Conservation (phyloP, 169 alveolate genomes). For the Toxoplasma gondii region DNA sequence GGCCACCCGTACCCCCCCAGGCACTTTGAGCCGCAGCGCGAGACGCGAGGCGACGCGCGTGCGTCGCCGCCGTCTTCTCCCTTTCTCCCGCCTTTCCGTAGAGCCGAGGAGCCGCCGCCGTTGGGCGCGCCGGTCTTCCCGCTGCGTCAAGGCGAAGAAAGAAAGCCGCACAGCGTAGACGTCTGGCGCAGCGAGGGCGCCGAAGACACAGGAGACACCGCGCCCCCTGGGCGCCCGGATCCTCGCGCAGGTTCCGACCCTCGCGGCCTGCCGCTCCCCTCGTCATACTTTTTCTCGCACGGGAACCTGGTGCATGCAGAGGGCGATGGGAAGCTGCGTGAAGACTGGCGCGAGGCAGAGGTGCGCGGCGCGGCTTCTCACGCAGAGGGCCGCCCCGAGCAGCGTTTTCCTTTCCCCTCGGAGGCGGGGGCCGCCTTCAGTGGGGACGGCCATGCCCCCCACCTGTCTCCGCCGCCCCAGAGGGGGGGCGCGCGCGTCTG, state of each 20-base stretch:
- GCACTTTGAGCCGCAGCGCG: too few species aligned
- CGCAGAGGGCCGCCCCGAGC: background rate
- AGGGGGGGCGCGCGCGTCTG: background rate
- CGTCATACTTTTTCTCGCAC: background rate
- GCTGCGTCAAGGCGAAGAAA: background rate
- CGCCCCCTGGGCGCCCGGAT: too few species aligned
- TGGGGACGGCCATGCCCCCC: background rate
- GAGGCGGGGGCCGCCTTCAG: background rate
- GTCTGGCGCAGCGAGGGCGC: too few species aligned
- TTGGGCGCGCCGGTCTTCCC: background rate
- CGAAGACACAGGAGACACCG: too few species aligned
- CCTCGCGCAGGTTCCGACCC: background rate
- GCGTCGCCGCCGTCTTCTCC: too few species aligned
- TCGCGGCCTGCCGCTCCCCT: background rate
- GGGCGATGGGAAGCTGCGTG: background rate
- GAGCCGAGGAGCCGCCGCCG: background rate
- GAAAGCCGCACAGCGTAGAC: too few species aligned
- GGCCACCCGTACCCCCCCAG: too few species aligned
- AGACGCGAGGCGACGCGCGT: too few species aligned
- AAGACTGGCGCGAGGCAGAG: background rate
- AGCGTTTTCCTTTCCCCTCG: background rate
- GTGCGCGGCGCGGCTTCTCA: background rate
- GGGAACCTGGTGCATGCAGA: background rate
- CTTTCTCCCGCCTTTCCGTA: too few species aligned
- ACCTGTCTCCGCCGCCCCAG: background rate